Conservation (phyloP, 176 grass and related monocot species). For the Panicum miliaceum region DNA sequence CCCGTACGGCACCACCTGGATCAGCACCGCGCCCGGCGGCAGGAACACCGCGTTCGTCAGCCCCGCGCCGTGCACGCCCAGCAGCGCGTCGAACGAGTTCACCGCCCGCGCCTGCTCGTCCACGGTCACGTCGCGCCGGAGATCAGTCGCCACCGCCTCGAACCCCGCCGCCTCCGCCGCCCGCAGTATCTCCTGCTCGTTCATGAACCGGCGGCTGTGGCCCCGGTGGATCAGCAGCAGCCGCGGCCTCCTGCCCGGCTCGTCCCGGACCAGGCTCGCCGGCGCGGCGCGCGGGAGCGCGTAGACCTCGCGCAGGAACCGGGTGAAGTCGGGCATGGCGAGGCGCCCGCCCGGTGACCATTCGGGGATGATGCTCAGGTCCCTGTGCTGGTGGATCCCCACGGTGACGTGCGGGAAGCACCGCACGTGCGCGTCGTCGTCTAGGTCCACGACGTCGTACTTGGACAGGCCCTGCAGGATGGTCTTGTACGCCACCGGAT, state of each 20-base stretch:
- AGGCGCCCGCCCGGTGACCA: slow-evolving; percentile 12
- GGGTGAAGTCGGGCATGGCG: slow-evolving; percentile 67
- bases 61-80: slow-evolving; percentile 78
- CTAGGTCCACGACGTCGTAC: slow-evolving; percentile 57
- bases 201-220: slow-evolving; percentile 50
- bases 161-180: slow-evolving; percentile 59
- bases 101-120: slow-evolving; percentile 48
- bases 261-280: not conserved
- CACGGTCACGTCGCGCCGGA: slow-evolving; percentile 34
- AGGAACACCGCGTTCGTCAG: slow-evolving; percentile 78
- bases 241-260: slow-evolving; percentile 41
- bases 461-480: slow-evolving; percentile 45
- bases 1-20: slow-evolving; percentile 83
- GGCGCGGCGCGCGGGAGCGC: slow-evolving; percentile 42
- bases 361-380: slow-evolving; percentile 56
- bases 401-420: slow-evolving; percentile 64
- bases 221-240: slow-evolving; percentile 60
- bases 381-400: slow-evolving; percentile 55
- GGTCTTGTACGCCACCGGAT: slow-evolving; percentile 45
- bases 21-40: slow-evolving; percentile 57
- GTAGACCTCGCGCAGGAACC: slow-evolving; percentile 52
- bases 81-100: slow-evolving; percentile 78
- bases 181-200: slow-evolving; percentile 46
- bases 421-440: slow-evolving; percentile 48
- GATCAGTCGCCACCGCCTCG: slow-evolving; percentile 47